A percentile compares a stretch with the other conserved stretches of the same genome.
phyloP scores from a whole-genome alignment of 306 rosid genomes.

The Vigna reflexopilosa region DNA sequence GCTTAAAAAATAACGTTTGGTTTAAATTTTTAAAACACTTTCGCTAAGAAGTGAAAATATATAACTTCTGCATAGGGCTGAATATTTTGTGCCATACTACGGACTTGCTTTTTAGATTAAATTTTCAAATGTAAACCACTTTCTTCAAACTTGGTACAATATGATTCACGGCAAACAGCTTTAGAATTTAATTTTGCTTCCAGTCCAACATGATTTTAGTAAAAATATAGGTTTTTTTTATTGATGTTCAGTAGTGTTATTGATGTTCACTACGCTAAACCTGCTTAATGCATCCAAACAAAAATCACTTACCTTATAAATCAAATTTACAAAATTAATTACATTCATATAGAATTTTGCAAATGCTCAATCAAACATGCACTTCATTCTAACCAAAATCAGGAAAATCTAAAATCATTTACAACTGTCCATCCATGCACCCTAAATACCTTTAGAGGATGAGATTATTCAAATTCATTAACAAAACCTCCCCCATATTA shows the following conservation, averaged over 20 bases:
- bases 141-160: background rate
- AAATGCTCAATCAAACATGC: too few relatives aligned
- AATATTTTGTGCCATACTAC: background rate
- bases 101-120: background rate
- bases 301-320: too few relatives aligned
- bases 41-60: background rate
- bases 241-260: too few relatives aligned
- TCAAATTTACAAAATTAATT: too few relatives aligned
- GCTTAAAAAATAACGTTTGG: background rate
- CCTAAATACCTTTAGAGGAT: background rate
- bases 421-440: background rate
- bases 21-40: background rate
- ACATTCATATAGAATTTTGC: too few relatives aligned
- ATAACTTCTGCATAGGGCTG: background rate
- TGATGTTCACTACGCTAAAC: too few relatives aligned
- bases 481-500: constrained; percentile 17
- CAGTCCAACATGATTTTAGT: too few relatives aligned
- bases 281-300: too few relatives aligned
- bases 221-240: too few relatives aligned
- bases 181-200: background rate
- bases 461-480: constrained; percentile 16
- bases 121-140: background rate
- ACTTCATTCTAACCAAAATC: background rate
- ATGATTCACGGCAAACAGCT: too few relatives aligned
- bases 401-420: background rate